Evolutionary conservation across 2,329 filamentous ascomycete genomes (phyloP), one percentile per base, ranked within the genome.

Genomic region (Fusarium staphyleae): DNA sequence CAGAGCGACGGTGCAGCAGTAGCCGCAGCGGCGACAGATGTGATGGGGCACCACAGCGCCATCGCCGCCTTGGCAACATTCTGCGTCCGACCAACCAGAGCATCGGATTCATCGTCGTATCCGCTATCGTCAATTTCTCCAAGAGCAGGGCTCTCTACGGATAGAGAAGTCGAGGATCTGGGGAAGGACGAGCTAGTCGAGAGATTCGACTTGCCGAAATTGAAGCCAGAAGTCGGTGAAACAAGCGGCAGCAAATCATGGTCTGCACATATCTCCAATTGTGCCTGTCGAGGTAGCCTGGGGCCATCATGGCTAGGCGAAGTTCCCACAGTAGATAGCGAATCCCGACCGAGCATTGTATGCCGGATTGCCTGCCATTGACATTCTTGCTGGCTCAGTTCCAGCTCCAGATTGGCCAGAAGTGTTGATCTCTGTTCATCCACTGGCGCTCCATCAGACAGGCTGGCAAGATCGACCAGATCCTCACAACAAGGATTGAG

Each of bases 351-450:
- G 29, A 62, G 49, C 33, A 86, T 67, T 30, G 80, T 78, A 19
- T 78, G 72, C 50, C 83, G 82, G 72, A 87, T 78, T 42, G 79
- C 73, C 49, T 81, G 78, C 86, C 85, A 88, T 59, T 81, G 79
- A 47, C 76, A 77, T 65, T 86, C 83, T 65, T 88, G 81, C 58
- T 78, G 69, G 1, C 80, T 82, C 78, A 88, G 84, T 68, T 88
- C 86, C 55, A 74, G 75, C 65, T 88, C 86, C 1, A 88, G 72
- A 53, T 84, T 80, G 26, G 83, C 79, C 2, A 88, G 72, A 3
- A 87, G 74, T 28, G 75, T 77, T 51, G 81, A 70, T 22, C 78
- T 74, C 48, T 77, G 46, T 73, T 74, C 7, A 66, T 67, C 29
- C 36, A 52, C 19, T 41, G 55, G 22, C 22, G 22, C 12, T 72